Conservation (phyloP, 106 monocot genomes). For the Amphibolis antarctica region DNA sequence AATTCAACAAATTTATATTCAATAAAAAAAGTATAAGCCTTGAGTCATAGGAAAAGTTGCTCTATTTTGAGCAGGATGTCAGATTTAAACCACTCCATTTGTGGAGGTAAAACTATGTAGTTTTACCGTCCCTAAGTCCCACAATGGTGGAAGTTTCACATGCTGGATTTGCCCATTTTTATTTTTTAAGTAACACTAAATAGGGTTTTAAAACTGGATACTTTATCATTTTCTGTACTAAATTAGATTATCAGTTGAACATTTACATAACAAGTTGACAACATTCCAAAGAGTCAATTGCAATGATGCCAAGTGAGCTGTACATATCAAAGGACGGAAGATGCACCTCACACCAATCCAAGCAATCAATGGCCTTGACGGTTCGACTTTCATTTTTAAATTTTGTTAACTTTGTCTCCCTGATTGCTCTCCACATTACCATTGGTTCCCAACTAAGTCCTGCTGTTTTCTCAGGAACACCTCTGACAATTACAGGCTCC, state of each 20-base stretch:
- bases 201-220: too few species aligned
- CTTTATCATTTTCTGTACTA: not conserved
- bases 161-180: too few species aligned
- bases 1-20: too few species aligned
- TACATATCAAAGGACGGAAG: not conserved
- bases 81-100: too few species aligned
- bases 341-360: constrained; percentile 38
- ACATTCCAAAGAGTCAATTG: not conserved
- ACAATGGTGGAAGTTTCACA: too few species aligned
- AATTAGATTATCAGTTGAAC: not conserved
- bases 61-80: too few species aligned
- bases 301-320: not conserved
- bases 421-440: constrained; percentile 51
- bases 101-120: too few species aligned
- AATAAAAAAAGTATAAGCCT: too few species aligned
- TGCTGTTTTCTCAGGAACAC: constrained; percentile 35
- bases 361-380: constrained; percentile 40
- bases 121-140: too few species aligned
- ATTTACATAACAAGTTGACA: not conserved
- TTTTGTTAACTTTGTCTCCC: constrained; percentile 24
- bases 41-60: too few species aligned
- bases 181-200: too few species aligned
- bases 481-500: constrained; percentile 47
- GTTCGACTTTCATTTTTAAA: constrained; percentile 16
- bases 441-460: constrained; percentile 69